Percentiles rank a stretch among this genome's conserved stretches.
phyloP scores from a whole-genome alignment of 2,329 filamentous ascomycete species.

The Phialocephala subalpina region DNA sequence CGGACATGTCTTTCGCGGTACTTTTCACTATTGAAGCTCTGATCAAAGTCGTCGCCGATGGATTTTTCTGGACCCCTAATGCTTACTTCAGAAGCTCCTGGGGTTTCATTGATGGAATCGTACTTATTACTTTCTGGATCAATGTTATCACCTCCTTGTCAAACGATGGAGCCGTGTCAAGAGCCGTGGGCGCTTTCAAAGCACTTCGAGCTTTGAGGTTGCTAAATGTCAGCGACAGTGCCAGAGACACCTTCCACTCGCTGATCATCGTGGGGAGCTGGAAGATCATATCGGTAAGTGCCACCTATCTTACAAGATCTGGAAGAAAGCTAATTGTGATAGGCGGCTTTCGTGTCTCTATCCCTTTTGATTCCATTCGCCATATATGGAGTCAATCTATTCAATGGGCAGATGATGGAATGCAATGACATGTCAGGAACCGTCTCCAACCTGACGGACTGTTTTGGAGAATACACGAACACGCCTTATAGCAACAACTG shows the following conservation, averaged over 20 bases:
- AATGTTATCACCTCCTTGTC: conserved; percentile 86
- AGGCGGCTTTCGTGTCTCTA: conserved; percentile 86
- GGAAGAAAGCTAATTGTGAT: conserved; percentile 41
- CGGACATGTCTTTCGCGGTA: conserved; percentile 86
- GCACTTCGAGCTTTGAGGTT: conserved; percentile 89
- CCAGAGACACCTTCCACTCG: conserved; percentile 94
- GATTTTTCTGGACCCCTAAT: conserved; percentile 95
- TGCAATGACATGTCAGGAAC: conserved; percentile 78
- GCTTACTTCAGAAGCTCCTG: conserved; percentile 96
- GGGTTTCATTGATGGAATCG: conserved; percentile 94
- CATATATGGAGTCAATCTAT: conserved; percentile 93
- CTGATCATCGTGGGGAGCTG: conserved; percentile 92
- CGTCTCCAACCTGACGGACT: conserved; percentile 69
- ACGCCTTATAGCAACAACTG: conserved; percentile 78
- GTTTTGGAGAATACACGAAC: conserved; percentile 83
- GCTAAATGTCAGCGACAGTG: conserved; percentile 95
- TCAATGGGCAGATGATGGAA: conserved; percentile 78
- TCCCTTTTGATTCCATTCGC: conserved; percentile 96
- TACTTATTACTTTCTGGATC: conserved; percentile 93
- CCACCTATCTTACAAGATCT: background rate
- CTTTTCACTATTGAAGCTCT: conserved; percentile 86
- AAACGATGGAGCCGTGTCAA: conserved; percentile 84
- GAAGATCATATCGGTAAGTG: conserved; percentile 73
- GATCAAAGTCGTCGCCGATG: conserved; percentile 95
- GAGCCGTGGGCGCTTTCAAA: conserved; percentile 96